Percentiles rank a stretch among this genome's conserved stretches.
These are phyloP conservation scores for Endogone sp. DNA, from an alignment of 192 early-diverging fungal species.

Conservation along the genomic window DNA sequence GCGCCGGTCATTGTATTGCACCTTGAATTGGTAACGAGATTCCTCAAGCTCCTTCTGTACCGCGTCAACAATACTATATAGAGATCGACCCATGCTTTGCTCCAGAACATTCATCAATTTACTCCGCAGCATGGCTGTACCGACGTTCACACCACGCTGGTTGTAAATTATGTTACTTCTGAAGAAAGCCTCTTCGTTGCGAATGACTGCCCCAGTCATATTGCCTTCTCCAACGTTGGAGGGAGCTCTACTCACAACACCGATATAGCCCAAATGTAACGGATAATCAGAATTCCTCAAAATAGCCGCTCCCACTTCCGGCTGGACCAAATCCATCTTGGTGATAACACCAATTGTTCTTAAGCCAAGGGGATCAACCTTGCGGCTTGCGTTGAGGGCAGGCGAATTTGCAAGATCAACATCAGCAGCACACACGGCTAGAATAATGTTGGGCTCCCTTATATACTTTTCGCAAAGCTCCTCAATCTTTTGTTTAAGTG, in stretches of 20 bases:
- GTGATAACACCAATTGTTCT: slow-evolving; percentile 84
- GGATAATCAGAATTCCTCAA: slow-evolving; percentile 92
- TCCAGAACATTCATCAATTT: slow-evolving; percentile 90
- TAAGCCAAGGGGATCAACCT: slow-evolving; percentile 73
- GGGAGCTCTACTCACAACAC: slow-evolving; percentile 84
- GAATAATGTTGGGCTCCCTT: slow-evolving; percentile 75
- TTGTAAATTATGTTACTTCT: slow-evolving; percentile 49
- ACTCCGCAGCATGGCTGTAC: slow-evolving; percentile 79
- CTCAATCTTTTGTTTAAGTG: slow-evolving; percentile 75
- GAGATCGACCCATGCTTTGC: slow-evolving; percentile 81
- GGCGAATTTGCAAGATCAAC: slow-evolving; percentile 87
- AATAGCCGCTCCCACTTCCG: slow-evolving; percentile 71
- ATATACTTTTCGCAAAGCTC: slow-evolving; percentile 83
- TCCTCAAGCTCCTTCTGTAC: slow-evolving; percentile 96
- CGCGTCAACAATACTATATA: slow-evolving; percentile 82
- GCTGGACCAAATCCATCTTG: slow-evolving; percentile 86
- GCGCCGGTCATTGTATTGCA: slow-evolving; percentile 95
- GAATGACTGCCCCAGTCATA: slow-evolving; percentile 49
- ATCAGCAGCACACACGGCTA: slow-evolving; percentile 82
- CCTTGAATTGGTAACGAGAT: slow-evolving; percentile 96
- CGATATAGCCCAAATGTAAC: slow-evolving; percentile 91
- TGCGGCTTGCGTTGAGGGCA: slow-evolving; percentile 72
- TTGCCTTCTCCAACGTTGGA: slow-evolving; percentile 27
- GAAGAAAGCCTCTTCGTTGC: slow-evolving; percentile 54
- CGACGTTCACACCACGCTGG: slow-evolving; percentile 71